Evolutionary conservation across 192 early-diverging fungal species (phyloP).

Genomic region (Lobosporangium transversale): DNA sequence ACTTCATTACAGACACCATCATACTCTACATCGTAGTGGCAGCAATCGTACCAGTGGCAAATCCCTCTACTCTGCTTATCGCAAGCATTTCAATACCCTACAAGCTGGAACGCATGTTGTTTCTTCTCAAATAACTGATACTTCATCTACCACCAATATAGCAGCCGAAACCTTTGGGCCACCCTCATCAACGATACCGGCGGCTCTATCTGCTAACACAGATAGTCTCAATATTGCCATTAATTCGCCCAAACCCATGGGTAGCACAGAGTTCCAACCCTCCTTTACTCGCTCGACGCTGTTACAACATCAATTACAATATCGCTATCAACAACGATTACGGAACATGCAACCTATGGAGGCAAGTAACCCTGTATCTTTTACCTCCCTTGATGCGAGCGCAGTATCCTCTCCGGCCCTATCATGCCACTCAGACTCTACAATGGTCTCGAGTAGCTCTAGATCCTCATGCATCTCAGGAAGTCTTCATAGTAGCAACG

Average conservation of each 20-base stretch:
- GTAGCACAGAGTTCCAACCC: conserved; percentile 1
- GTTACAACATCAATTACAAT: not conserved
- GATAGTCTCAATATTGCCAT: conserved; percentile 3
- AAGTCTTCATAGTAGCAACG: no score
- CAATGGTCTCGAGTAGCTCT: not conserved
- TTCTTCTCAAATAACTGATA: no score
- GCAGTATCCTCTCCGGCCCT: not conserved
- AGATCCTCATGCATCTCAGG: no score
- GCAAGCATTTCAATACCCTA: not conserved
- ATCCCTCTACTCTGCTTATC: conserved; percentile 6
- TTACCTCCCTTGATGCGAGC: not conserved
- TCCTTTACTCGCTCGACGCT: conserved; percentile 14
- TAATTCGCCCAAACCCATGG: not conserved
- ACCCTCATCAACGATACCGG: no score
- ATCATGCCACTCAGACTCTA: conserved; percentile 2
- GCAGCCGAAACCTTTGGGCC: no score
- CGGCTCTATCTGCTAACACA: conserved; percentile 12
- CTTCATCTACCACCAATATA: no score
- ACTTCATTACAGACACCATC: not conserved
- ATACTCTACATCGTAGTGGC: not conserved
- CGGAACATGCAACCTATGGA: no score
- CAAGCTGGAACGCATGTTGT: no score
- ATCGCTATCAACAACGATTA: no score
- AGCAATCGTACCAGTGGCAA: conserved; percentile 9
- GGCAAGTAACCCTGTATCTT: conserved; percentile 7